Base-by-base conservation (phyloP, 129 eudicot species). In the Arctium lappa region DNA sequence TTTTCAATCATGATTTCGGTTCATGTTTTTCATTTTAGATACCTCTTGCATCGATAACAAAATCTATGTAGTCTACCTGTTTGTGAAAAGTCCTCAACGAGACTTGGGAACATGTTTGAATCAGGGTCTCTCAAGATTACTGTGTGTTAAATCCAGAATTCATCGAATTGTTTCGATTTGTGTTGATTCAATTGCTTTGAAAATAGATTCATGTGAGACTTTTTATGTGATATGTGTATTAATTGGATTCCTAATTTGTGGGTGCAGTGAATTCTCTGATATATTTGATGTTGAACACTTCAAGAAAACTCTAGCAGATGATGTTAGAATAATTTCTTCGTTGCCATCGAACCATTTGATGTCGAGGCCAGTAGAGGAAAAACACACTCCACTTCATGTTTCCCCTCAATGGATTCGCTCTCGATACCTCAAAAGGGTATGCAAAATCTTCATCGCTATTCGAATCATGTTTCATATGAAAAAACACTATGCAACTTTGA, bases 221-320 rank as follows among this genome's bases (percentile, higher is more conserved):
- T 0, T 65, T 0, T 65, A 0, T 29, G 10, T 32, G 29, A 30
- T 36, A 9, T 78, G 50, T 10, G 75, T 84, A 46, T 73, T 79
- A 38, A 79, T 84, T 78, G 66, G 74, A 34, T 30, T 81, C 36
- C 18, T 70, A 11, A 30, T 63, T 80, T 82, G 13, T 85, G 84
- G 78, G 68, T 85, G 88, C 94, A 95, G 99, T 86, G 99, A 95
- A 81, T 95, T 95, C 79, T 86, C 97, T 80, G 99, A 95, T 88
- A 95, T 95, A 85, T 95, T 95, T 88, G 99, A 95, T 85, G 84
- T 93, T 87, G 95, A 95, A 18, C 97, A 93, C 84, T 95, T 95
- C 90, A 95, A 95, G 88, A 86, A 74, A 76, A 92, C 86, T 40
- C 85, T 95, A 77, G 98, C 91, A 0, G 74, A 93, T 69, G 97